phyloP scores from a whole-genome alignment of 176 grass and related monocot genomes.

The Avena sativa region DNA sequence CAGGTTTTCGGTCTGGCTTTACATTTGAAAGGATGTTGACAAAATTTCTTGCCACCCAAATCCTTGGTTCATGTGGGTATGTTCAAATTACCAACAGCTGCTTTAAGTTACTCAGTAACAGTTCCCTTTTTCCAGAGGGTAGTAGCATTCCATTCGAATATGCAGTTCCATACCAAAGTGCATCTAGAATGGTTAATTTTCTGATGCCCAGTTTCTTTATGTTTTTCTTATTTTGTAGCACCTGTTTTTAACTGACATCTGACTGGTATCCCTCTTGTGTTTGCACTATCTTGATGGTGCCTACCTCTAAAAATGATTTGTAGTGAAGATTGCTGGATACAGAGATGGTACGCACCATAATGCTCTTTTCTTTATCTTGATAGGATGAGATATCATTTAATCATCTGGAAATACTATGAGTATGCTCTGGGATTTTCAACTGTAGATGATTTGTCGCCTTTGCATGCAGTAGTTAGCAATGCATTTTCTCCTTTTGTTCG shows the following conservation, averaged over 20 bases:
- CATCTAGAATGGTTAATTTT: background rate
- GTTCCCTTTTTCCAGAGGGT: background rate
- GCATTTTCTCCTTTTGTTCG: background rate
- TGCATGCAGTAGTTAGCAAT: conserved; percentile 1
- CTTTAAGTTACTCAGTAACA: background rate
- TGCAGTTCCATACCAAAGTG: conserved; percentile 12
- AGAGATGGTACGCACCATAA: conserved; percentile 69
- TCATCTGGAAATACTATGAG: background rate
- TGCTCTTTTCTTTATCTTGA: conserved; percentile 26
- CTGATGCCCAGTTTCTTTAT: conserved; percentile 32
- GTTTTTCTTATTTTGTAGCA: conserved; percentile 25
- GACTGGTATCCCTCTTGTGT: conserved; percentile 52
- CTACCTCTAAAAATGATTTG: conserved; percentile 42
- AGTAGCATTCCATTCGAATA: background rate
- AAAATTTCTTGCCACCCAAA: background rate
- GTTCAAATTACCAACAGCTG: conserved; percentile 2
- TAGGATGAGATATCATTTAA: background rate
- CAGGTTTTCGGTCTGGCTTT: conserved; percentile 20
- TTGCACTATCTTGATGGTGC: conserved; percentile 23
- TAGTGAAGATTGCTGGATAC: conserved; percentile 92
- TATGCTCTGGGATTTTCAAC: conserved; percentile 12
- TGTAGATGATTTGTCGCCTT: conserved; percentile 13
- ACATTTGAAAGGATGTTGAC: conserved; percentile 11
- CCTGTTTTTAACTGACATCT: conserved; percentile 24
- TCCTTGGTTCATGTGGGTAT: background rate